phyloP scores from a whole-genome alignment of 345 rosid species.

The Salix udensis region DNA sequence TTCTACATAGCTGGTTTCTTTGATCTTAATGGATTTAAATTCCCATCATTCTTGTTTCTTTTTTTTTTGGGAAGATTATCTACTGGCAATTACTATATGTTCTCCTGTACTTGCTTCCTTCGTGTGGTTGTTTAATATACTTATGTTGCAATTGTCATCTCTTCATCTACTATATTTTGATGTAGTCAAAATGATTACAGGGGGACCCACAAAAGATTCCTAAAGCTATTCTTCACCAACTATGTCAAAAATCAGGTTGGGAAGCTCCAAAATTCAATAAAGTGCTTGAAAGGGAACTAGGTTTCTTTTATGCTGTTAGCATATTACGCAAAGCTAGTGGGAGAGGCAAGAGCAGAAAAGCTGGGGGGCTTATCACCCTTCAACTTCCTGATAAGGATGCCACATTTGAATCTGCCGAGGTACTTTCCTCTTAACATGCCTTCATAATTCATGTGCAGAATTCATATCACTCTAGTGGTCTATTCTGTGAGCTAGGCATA shows the following conservation, averaged over 20 bases:
- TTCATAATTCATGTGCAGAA: neutral
- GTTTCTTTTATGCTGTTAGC: conserved; percentile 60
- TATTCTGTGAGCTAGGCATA: neutral
- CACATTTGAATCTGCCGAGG: conserved; percentile 65
- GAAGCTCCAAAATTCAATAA: conserved; percentile 89
- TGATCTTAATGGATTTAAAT: neutral
- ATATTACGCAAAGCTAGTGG: conserved; percentile 85
- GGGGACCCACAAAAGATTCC: conserved; percentile 73
- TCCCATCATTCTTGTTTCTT: neutral
- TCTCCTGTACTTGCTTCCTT: neutral
- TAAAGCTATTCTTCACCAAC: conserved; percentile 82
- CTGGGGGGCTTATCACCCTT: conserved; percentile 77
- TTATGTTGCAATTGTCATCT: neutral
- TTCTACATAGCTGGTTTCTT: no score
- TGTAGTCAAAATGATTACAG: conserved; percentile 33
- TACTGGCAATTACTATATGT: neutral
- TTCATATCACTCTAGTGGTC: no score
- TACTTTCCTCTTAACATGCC: conserved; percentile 19
- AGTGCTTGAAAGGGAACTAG: conserved; percentile 40
- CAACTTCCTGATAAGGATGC: conserved; percentile 70
- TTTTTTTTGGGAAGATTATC: neutral
- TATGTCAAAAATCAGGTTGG: conserved; percentile 92
- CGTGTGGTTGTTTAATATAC: neutral
- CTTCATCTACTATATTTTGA: neutral
- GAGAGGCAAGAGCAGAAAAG: conserved; percentile 83